phyloP scores from a whole-genome alignment of 2,329 filamentous ascomycete species.

The Rhexocercosporidium sp. region DNA sequence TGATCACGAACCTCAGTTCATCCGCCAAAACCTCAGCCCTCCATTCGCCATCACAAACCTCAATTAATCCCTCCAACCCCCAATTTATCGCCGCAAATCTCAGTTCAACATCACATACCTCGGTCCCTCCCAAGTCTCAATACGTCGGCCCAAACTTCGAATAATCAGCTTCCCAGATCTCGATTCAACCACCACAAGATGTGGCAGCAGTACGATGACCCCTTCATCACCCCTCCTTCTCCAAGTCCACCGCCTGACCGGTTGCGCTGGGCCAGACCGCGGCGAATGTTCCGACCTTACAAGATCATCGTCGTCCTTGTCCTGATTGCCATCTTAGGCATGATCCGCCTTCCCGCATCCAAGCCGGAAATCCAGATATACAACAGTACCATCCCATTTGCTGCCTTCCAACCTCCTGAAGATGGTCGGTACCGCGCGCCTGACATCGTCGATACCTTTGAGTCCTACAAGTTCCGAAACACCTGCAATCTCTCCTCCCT shows the following conservation, averaged over 20 bases:
- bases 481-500: slow-evolving; percentile 51
- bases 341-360: slow-evolving; percentile 14
- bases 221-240: slow-evolving; percentile 30
- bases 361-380: not conserved
- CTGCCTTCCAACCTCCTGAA: slow-evolving; percentile 31
- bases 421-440: slow-evolving; percentile 20
- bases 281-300: slow-evolving; percentile 27
- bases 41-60: too few species aligned
- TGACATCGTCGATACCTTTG: slow-evolving; percentile 45
- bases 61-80: too few species aligned
- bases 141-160: too few species aligned
- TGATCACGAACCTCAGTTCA: too few species aligned
- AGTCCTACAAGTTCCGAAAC: slow-evolving; percentile 49
- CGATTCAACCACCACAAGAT: slow-evolving; percentile 19
- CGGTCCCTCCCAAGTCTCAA: too few species aligned
- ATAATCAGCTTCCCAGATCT: too few species aligned
- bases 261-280: slow-evolving; percentile 32
- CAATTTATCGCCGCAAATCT: too few species aligned
- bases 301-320: slow-evolving; percentile 24
- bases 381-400: slow-evolving; percentile 21
- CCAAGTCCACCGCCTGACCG: slow-evolving; percentile 9
- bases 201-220: slow-evolving; percentile 34
- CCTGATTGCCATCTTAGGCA: slow-evolving; percentile 16
- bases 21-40: too few species aligned
- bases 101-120: too few species aligned